phyloP scores from a whole-genome alignment of 805 yeast species.

The Schwanniomyces vanrijiae region DNA sequence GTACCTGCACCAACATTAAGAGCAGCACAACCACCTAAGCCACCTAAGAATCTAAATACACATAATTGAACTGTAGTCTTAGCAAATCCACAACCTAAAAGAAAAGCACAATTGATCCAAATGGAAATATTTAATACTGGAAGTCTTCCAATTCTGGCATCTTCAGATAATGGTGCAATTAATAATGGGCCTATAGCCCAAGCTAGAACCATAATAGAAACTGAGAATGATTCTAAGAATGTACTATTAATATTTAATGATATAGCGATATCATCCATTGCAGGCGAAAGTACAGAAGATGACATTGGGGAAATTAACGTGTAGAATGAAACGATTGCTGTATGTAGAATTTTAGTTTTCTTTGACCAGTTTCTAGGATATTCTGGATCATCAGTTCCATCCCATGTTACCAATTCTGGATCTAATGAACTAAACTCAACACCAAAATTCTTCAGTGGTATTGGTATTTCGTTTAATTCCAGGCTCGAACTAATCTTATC shows the following conservation, averaged over 20 bases:
- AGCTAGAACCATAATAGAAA: slow-evolving; percentile 67
- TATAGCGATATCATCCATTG: slow-evolving; percentile 47
- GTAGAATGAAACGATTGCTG: slow-evolving; percentile 50
- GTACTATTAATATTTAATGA: slow-evolving; percentile 43
- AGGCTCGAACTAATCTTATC: slow-evolving; percentile 17
- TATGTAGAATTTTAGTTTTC: slow-evolving; percentile 40
- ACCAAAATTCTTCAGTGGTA: slow-evolving; percentile 46
- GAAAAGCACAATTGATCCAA: slow-evolving; percentile 48
- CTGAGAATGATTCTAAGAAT: slow-evolving; percentile 51
- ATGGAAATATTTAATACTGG: slow-evolving; percentile 54
- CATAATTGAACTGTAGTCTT: slow-evolving; percentile 58
- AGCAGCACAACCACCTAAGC: slow-evolving; percentile 68
- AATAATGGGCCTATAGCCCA: slow-evolving; percentile 68
- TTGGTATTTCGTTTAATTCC: slow-evolving; percentile 25
- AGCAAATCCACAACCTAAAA: slow-evolving; percentile 63
- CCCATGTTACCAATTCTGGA: slow-evolving; percentile 71
- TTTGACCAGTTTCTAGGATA: slow-evolving; percentile 66
- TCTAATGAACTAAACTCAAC: slow-evolving; percentile 54
- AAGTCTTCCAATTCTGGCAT: slow-evolving; percentile 55
- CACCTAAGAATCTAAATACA: slow-evolving; percentile 61
- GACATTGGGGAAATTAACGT: slow-evolving; percentile 62
- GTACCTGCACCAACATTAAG: slow-evolving; percentile 70
- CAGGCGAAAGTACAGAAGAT: slow-evolving; percentile 64
- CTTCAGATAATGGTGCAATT: slow-evolving; percentile 67
- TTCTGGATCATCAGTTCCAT: slow-evolving; percentile 57